Base-by-base conservation (phyloP, 306 rosid genomes). In the Fagus crenata region DNA sequence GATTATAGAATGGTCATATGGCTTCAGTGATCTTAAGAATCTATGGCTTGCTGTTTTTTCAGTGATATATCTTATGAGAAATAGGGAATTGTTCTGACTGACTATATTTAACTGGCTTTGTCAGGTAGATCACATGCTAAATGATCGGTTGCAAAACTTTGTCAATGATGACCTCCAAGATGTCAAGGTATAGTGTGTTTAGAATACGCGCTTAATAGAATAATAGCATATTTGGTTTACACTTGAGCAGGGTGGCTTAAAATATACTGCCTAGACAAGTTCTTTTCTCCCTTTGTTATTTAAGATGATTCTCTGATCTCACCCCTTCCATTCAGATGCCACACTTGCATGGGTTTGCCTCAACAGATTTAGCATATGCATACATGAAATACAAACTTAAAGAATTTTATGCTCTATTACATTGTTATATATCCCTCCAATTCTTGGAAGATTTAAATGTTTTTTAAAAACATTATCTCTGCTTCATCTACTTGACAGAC, bases 121-220 rank as follows among this genome's bases (percentile, higher is more conserved):
- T 75, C 85, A 92, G 97, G 89, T 90, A 74, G 91, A 92, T 76
- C 90, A 89, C 85, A 80, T 85, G 83, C 79, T 92, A 53, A 86
- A 85, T 84, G 93, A 85, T 46, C 84, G 81, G 79, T 80, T 92
- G 80, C 77, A 73, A 54, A 82, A 89, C 35, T 77, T 88, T 72
- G 84, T 92, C 75, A 83, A 84, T 81, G 89, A 77, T 78, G 94
- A 92, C 83, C 89, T 92, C 80, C 84, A 81, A 0, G 95, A 92
- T 75, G 83, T 92, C 54, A 92, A 92, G 97, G 97, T 92, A 88
- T 58, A 69, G 31, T 70, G 39, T 56, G 39, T 67, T 78, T 17
- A 39, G 33, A 54, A 65, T 35, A 37, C 72, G 43, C 68, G 17
- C 55, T 58, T 74, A 33, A 53, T 68, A 56, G 8, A 33, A 32